Evolutionary conservation across 2,329 filamentous ascomycete species (phyloP).

Genomic region (Coniochaeta ligniaria): DNA sequence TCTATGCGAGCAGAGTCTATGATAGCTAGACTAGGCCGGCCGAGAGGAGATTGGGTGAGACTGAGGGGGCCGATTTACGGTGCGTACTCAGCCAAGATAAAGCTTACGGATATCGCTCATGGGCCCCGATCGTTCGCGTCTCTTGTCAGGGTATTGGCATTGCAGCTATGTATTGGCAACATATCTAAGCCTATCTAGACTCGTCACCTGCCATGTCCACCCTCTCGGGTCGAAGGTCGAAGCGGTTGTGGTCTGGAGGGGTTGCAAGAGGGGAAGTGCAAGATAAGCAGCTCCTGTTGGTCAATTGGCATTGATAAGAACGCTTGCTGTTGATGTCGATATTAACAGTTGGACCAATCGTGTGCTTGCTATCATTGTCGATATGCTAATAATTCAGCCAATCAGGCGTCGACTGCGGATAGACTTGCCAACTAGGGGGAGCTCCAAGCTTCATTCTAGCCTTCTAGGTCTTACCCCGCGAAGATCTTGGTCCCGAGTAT

Average conservation of each 20-base stretch:
- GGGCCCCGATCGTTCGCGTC: not conserved
- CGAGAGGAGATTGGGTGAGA: not conserved
- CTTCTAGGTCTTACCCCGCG: not conserved
- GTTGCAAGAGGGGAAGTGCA: not conserved
- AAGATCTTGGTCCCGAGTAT: too few species aligned
- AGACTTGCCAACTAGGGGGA: not conserved
- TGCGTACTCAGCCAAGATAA: not conserved
- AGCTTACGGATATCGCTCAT: not conserved
- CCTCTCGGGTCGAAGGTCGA: not conserved
- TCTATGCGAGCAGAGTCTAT: not conserved
- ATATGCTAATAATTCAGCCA: too few species aligned
- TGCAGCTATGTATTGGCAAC: not conserved
- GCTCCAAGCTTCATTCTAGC: not conserved
- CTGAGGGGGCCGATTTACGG: not conserved
- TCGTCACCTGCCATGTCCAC: not conserved
- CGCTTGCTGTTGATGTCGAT: too few species aligned
- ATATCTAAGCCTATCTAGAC: not conserved
- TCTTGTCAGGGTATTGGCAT: not conserved
- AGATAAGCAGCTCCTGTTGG: not conserved
- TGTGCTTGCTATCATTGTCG: too few species aligned
- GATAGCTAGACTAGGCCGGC: not conserved
- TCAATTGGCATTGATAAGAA: not conserved
- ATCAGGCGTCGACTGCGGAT: not conserved
- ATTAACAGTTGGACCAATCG: too few species aligned
- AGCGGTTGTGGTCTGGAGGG: not conserved